These are phyloP conservation scores for Coemansia sp. DNA, from an alignment of 192 early-diverging fungal genomes.

Conservation along the genomic window DNA sequence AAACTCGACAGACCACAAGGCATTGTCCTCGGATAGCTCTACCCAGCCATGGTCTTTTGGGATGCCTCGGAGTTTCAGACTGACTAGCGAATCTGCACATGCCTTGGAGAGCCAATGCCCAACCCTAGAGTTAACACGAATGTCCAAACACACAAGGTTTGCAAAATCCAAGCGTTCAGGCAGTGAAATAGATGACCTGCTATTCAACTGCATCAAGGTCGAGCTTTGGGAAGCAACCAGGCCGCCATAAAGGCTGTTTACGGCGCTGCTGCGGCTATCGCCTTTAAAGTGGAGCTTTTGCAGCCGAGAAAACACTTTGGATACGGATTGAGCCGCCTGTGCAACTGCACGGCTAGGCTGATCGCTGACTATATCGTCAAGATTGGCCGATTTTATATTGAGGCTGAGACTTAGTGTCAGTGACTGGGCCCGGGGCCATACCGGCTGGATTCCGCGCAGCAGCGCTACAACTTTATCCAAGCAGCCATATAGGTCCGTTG, in stretches of 20 bases:
- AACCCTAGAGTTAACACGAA: background rate
- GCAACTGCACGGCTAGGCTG: background rate
- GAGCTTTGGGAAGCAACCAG: too few relatives aligned
- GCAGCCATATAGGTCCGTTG: background rate
- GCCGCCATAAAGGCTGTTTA: background rate
- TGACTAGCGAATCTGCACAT: background rate
- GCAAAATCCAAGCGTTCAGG: background rate
- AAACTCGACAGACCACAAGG: background rate
- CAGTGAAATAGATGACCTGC: background rate
- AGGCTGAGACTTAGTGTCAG: background rate
- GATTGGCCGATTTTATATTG: background rate
- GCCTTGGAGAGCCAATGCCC: background rate
- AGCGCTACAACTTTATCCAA: background rate
- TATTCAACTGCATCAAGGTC: background rate
- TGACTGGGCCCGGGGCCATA: background rate
- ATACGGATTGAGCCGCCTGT: background rate
- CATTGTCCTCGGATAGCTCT: background rate
- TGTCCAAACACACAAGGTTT: background rate
- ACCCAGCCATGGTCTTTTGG: background rate
- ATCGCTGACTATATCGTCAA: background rate
- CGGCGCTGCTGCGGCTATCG: background rate
- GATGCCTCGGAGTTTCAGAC: constrained; percentile 1
- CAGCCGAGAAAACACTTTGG: background rate
- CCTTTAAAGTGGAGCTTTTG: constrained; percentile 1
- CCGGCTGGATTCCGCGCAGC: background rate